Percentiles rank a stretch among this genome's conserved stretches.
phyloP scores from a whole-genome alignment of 805 yeast genomes.

The Saturnispora zaruensis region DNA sequence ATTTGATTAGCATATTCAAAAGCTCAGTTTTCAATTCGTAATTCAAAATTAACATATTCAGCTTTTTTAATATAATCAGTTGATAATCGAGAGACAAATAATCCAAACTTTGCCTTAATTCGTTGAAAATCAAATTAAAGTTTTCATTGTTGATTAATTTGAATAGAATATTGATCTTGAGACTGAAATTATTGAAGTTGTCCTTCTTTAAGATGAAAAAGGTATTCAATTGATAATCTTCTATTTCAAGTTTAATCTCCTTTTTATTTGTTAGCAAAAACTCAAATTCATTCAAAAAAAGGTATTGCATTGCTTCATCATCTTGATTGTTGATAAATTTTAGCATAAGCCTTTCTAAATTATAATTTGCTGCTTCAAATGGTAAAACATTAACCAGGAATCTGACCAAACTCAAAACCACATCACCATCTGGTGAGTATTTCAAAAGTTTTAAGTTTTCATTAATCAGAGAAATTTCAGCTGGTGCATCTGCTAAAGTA shows the following conservation, averaged over 20 bases:
- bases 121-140: slow-evolving; percentile 44
- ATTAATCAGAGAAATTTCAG: slow-evolving; percentile 51
- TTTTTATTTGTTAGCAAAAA: slow-evolving; percentile 23
- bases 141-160: slow-evolving; percentile 47
- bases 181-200: slow-evolving; percentile 28
- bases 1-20: slow-evolving; percentile 46
- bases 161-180: slow-evolving; percentile 56
- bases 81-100: slow-evolving; percentile 20
- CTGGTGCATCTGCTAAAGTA: slow-evolving; percentile 5
- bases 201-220: slow-evolving; percentile 1
- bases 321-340: slow-evolving; percentile 13
- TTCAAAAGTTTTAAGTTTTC: slow-evolving; percentile 37
- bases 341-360: slow-evolving; percentile 44
- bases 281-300: slow-evolving; percentile 15
- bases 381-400: slow-evolving; percentile 54
- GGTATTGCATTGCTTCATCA: slow-evolving; percentile 5
- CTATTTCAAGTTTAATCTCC: slow-evolving; percentile 33
- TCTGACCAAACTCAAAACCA: slow-evolving; percentile 51
- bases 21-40: slow-evolving; percentile 33
- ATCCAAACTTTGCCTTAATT: slow-evolving; percentile 50
- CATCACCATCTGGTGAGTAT: slow-evolving; percentile 47
- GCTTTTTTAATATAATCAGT: slow-evolving; percentile 46
- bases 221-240: slow-evolving; percentile 20
- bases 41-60: slow-evolving; percentile 28
- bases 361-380: slow-evolving; percentile 37